phyloP scores from a whole-genome alignment of 148 eudicot genomes.

The Pouteria glomerata region DNA sequence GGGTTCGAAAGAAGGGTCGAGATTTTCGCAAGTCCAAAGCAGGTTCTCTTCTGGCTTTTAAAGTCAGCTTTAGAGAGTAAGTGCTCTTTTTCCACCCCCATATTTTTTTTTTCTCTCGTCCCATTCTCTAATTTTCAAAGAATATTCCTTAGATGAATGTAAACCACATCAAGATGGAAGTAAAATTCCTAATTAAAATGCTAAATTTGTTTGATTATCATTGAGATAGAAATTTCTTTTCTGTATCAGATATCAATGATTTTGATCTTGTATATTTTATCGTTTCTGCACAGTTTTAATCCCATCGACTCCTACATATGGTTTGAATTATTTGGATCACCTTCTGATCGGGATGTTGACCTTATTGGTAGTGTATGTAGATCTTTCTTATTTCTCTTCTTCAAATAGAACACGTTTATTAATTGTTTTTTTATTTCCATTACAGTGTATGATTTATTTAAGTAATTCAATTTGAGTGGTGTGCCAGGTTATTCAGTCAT shows the following conservation, averaged over 20 bases:
- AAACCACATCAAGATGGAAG: background rate
- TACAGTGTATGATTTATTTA: background rate
- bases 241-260: too few species aligned
- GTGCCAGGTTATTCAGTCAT: constrained; percentile 85
- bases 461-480: constrained; percentile 1
- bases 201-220: background rate
- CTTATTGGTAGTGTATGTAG: constrained; percentile 87
- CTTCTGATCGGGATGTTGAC: constrained; percentile 89
- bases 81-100: constrained; percentile 7
- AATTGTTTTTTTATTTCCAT: background rate
- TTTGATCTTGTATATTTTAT: background rate
- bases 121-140: constrained; percentile 4
- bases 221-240: too few species aligned
- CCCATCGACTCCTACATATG: constrained; percentile 85
- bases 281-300: constrained; percentile 62
- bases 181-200: background rate
- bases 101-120: background rate
- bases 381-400: constrained; percentile 8
- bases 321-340: constrained; percentile 84
- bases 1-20: constrained; percentile 76
- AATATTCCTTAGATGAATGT: background rate
- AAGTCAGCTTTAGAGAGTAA: constrained; percentile 98
- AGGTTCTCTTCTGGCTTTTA: constrained; percentile 86
- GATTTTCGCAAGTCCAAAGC: constrained; percentile 71
- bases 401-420: background rate